Conservation (phyloP, 2,329 filamentous ascomycete species). For the Lecanicillium sp. region DNA sequence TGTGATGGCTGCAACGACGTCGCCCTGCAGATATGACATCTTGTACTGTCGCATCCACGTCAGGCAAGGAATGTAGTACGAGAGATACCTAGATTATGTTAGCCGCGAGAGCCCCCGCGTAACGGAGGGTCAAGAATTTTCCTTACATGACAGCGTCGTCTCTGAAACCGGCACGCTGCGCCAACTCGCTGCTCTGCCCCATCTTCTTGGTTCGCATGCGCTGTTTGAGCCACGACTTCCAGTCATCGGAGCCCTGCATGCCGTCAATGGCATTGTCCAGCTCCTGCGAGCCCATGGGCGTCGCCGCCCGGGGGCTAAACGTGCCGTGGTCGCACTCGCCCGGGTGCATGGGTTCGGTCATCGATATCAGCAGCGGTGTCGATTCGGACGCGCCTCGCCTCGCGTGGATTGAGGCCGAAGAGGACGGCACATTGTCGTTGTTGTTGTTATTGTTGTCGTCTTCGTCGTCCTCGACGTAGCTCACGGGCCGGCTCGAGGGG, state of each 20-base stretch:
- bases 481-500: conserved; percentile 21
- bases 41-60: conserved; percentile 88
- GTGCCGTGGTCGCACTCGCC: conserved; percentile 65
- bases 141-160: conserved; percentile 68
- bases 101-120: conserved; percentile 12
- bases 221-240: conserved; percentile 43
- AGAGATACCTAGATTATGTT: conserved; percentile 60
- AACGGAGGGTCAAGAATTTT: background rate
- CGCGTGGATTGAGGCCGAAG: conserved; percentile 21
- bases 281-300: conserved; percentile 26
- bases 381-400: conserved; percentile 36
- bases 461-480: conserved; percentile 13
- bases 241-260: conserved; percentile 32
- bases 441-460: conserved; percentile 16
- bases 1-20: conserved; percentile 84
- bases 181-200: conserved; percentile 66
- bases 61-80: conserved; percentile 87
- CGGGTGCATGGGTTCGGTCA: conserved; percentile 32
- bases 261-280: conserved; percentile 5
- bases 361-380: conserved; percentile 40
- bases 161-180: conserved; percentile 66
- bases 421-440: conserved; percentile 18
- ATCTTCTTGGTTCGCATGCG: conserved; percentile 59
- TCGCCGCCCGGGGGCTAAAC: conserved; percentile 62
- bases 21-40: conserved; percentile 74